Conservation (phyloP, 2,329 filamentous ascomycete species). For the Pseudopyrenochaeta lycopersici region DNA sequence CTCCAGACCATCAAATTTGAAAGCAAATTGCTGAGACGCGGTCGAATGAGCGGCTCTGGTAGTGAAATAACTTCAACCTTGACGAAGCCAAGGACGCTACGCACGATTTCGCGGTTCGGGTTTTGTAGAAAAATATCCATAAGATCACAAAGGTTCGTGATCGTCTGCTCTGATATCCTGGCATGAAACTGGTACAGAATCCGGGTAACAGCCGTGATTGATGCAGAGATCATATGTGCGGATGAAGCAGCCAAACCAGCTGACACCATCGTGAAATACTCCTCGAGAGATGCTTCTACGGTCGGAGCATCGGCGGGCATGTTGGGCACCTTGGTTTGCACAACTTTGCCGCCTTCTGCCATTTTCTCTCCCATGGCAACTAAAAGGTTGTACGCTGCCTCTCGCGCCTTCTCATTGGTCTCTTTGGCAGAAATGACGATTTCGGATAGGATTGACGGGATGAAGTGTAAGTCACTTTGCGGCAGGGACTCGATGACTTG, state of each 20-base stretch:
- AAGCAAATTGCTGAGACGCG: slow-evolving; percentile 78
- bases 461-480: slow-evolving; percentile 84
- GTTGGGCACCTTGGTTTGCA: slow-evolving; percentile 85
- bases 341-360: slow-evolving; percentile 75
- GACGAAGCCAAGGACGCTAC: slow-evolving; percentile 92
- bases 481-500: slow-evolving; percentile 83
- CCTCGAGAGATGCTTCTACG: slow-evolving; percentile 84
- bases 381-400: slow-evolving; percentile 87
- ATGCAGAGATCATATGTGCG: slow-evolving; percentile 96
- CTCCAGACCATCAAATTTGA: slow-evolving; percentile 95
- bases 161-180: slow-evolving; percentile 71
- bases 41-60: slow-evolving; percentile 79
- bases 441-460: slow-evolving; percentile 89
- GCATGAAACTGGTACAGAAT: slow-evolving; percentile 90
- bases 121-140: slow-evolving; percentile 96
- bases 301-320: slow-evolving; percentile 84
- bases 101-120: slow-evolving; percentile 96
- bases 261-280: slow-evolving; percentile 98
- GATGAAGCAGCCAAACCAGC: slow-evolving; percentile 92
- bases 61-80: slow-evolving; percentile 93
- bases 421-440: slow-evolving; percentile 97
- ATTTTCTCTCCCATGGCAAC: slow-evolving; percentile 89
- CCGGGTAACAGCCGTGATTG: slow-evolving; percentile 94
- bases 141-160: slow-evolving; percentile 87
- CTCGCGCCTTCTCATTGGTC: slow-evolving; percentile 93